Evolutionary conservation across 139 green algal species (phyloP).

Genomic region (Axilococcus clingmanii): DNA sequence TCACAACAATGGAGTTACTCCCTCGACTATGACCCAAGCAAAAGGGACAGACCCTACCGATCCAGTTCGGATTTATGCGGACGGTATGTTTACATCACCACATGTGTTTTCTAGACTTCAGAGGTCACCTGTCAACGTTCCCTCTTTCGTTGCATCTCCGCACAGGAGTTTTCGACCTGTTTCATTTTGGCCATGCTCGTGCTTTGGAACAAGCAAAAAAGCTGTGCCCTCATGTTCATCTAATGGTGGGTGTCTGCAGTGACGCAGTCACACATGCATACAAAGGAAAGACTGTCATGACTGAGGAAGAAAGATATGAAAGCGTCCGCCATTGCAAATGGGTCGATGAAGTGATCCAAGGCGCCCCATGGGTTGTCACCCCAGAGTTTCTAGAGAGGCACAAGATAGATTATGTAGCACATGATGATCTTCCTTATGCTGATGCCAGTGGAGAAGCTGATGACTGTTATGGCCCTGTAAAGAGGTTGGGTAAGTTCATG

Average conservation of each 20-base stretch:
- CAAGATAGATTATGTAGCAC: slow-evolving; percentile 83
- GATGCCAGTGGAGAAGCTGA: slow-evolving; percentile 48
- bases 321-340: slow-evolving; percentile 82
- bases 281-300: slow-evolving; percentile 89
- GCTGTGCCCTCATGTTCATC: slow-evolving; percentile 3
- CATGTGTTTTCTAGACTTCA: background rate
- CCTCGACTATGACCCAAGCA: too few species aligned
- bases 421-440: slow-evolving; percentile 82
- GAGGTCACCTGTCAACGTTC: background rate
- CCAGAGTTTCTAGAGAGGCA: slow-evolving; percentile 75
- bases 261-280: slow-evolving; percentile 68
- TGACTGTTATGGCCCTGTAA: slow-evolving; percentile 57
- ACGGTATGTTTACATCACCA: slow-evolving; percentile 36
- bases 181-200: slow-evolving; percentile 83
- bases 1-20: too few species aligned
- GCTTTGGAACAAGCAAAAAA: slow-evolving; percentile 88
- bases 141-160: background rate
- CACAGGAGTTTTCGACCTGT: slow-evolving; percentile 81
- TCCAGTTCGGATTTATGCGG: slow-evolving; percentile 71
- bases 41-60: slow-evolving; percentile 19
- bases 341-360: slow-evolving; percentile 79
- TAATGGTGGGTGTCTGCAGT: slow-evolving; percentile 75
- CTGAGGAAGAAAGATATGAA: slow-evolving; percentile 76
- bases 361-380: slow-evolving; percentile 81
- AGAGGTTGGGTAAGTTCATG: slow-evolving; percentile 67